phyloP scores from a whole-genome alignment of 2,329 filamentous ascomycete genomes.

The Aspergillus uvarum region DNA sequence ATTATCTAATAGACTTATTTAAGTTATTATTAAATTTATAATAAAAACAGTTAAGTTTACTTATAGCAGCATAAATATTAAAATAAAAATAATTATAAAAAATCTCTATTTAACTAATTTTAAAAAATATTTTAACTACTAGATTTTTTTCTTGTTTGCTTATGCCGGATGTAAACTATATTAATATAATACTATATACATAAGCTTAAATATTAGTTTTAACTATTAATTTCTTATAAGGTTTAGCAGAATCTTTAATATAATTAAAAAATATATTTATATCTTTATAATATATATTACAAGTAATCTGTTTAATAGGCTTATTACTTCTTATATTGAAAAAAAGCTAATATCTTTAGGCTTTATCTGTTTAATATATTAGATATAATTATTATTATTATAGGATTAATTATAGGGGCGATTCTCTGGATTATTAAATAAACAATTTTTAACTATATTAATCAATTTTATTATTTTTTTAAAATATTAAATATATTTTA shows the following conservation, averaged over 20 bases:
- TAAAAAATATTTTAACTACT: not conserved
- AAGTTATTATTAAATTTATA: no score
- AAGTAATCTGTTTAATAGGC: not conserved
- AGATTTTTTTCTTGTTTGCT: not conserved
- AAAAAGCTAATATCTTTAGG: not conserved
- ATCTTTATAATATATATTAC: not conserved
- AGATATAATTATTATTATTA: no score
- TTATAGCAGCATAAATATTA: no score
- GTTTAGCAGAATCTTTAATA: not conserved
- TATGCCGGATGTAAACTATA: not conserved
- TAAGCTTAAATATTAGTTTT: not conserved
- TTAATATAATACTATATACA: not conserved
- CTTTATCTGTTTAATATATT: not conserved
- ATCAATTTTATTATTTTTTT: no score
- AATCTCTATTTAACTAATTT: no score
- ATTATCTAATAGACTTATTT: not conserved
- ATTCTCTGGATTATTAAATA: no score
- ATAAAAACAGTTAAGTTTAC: no score
- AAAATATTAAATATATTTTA: no score
- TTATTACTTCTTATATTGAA: not conserved
- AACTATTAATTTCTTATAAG: not conserved
- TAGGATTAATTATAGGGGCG: no score
- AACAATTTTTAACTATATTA: no score
- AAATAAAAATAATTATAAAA: no score
- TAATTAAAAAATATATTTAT: not conserved